Evolutionary conservation across 768 basidiomycete species (phyloP).

Genomic region (Nidularia pulvinata): DNA sequence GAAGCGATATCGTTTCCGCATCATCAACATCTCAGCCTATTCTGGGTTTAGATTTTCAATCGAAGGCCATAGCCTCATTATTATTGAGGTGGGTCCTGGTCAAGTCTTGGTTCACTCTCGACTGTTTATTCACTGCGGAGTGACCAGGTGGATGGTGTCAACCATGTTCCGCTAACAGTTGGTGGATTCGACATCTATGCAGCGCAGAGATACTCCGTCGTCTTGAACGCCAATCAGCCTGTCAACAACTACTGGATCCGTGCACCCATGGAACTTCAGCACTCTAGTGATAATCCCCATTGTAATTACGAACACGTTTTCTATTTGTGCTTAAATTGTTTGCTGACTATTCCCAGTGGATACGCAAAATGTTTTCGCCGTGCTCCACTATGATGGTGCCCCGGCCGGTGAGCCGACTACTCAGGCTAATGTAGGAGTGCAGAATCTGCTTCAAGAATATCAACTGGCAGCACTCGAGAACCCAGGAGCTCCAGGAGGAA

Average conservation of each 20-base stretch:
- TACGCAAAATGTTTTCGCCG: slow-evolving; percentile 28
- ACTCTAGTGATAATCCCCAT: slow-evolving; percentile 16
- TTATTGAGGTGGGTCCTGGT: slow-evolving; percentile 26
- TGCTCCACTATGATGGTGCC: slow-evolving; percentile 41
- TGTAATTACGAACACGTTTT: not conserved
- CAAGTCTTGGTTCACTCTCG: slow-evolving; percentile 7
- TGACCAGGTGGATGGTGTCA: slow-evolving; percentile 27
- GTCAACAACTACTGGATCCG: slow-evolving; percentile 37
- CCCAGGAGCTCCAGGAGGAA: slow-evolving; percentile 11
- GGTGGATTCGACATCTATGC: slow-evolving; percentile 24
- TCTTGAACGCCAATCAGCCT: slow-evolving; percentile 17
- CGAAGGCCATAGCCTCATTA: slow-evolving; percentile 16
- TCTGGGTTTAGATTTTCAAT: slow-evolving; percentile 18
- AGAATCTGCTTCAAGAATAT: slow-evolving; percentile 4
- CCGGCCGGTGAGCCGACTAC: slow-evolving; percentile 27
- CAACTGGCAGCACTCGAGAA: slow-evolving; percentile 7
- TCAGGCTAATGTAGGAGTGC: slow-evolving; percentile 1
- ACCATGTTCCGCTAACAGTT: slow-evolving; percentile 19
- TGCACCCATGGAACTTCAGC: slow-evolving; percentile 23
- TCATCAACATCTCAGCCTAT: slow-evolving; percentile 35
- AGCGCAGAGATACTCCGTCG: slow-evolving; percentile 17
- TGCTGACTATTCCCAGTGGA: slow-evolving; percentile 16
- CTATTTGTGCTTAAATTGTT: not conserved
- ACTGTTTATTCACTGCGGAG: too few relatives aligned
- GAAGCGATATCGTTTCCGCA: slow-evolving; percentile 34